Evolutionary conservation across 1,284 basidiomycete genomes (phyloP), one percentile per base, ranked within the genome.

Genomic region (Papiliotrema nemorosa): DNA sequence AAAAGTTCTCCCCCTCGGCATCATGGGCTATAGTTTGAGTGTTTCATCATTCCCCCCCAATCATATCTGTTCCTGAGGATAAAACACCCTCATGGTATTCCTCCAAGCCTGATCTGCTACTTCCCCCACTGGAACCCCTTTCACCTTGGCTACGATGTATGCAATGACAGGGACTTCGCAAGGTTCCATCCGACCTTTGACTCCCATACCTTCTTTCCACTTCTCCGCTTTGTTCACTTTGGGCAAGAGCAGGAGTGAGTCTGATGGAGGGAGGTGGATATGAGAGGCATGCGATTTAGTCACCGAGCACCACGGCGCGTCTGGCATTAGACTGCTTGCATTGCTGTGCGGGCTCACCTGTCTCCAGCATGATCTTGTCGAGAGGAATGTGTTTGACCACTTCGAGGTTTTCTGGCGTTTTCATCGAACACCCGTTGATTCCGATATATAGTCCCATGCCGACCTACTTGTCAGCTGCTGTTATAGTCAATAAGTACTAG

Each of bases 151-250:
- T 9, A 91, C 76, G 3, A 90, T 82, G 80, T 86, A 88, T 9
- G 87, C 90, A 13, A 93, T 83, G 13, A 81, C 80, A 2, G 85
- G 86, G 48, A 72, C 68, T 39, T 83, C 78, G 18, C 77, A 80
- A 1, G 90, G 88, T 66, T 93, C 91, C 63, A 88, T 90, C 18
- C 90, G 77, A 0, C 88, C 86, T 70, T 93, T 92, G 41, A 91
- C 84, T 1, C 83, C 78, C 59, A 80, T 79, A 1, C 84, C 85
- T 10, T 69, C 63, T 4, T 78, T 77, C 65, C 84, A 87, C 5
- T 81, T 81, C 59, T 92, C 88, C 10, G 86, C 82, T 63, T 85
- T 85, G 36, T 50, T 44, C 22, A 71, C 65, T 49, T 62, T 79
- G 78, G 12, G 79, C 67, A 22, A 77, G 58, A 3, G 84, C 81